Conservation (phyloP, 441 rosid genomes). For the Euphorbia schlechtendalii region DNA sequence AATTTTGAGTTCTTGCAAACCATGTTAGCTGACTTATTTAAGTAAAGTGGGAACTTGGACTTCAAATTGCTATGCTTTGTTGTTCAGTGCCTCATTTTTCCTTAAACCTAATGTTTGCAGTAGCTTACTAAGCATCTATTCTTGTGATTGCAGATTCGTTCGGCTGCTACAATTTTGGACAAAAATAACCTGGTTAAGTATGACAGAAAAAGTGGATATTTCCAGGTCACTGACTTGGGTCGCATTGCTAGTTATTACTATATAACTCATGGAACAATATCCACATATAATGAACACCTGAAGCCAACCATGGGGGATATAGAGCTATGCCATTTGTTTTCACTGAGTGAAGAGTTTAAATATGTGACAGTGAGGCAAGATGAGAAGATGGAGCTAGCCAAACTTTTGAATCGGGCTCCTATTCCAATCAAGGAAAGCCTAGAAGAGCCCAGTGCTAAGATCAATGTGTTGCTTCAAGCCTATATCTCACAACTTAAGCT, state of each 20-base stretch:
- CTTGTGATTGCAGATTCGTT: conserved; percentile 54
- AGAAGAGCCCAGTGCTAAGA: conserved; percentile 96
- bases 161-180: conserved; percentile 86
- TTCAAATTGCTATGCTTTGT: not conserved
- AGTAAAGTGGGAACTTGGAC: not conserved
- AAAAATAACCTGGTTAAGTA: conserved; percentile 83
- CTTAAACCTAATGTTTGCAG: not conserved
- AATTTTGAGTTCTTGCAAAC: not conserved
- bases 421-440: conserved; percentile 92
- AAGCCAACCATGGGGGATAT: conserved; percentile 97
- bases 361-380: conserved; percentile 92
- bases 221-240: conserved; percentile 95
- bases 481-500: conserved; percentile 92
- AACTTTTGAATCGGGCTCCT: conserved; percentile 86
- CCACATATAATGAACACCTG: conserved; percentile 84
- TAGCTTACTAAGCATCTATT: not conserved
- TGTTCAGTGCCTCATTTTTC: not conserved
- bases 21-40: not conserved
- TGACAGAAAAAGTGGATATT: conserved; percentile 84
- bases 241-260: conserved; percentile 95
- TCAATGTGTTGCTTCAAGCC: conserved; percentile 90
- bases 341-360: conserved; percentile 87
- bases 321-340: conserved; percentile 76
- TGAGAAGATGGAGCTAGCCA: conserved; percentile 97
- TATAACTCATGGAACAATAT: conserved; percentile 83